phyloP scores from a whole-genome alignment of 768 basidiomycete species.

The Calvatia gigantea region DNA sequence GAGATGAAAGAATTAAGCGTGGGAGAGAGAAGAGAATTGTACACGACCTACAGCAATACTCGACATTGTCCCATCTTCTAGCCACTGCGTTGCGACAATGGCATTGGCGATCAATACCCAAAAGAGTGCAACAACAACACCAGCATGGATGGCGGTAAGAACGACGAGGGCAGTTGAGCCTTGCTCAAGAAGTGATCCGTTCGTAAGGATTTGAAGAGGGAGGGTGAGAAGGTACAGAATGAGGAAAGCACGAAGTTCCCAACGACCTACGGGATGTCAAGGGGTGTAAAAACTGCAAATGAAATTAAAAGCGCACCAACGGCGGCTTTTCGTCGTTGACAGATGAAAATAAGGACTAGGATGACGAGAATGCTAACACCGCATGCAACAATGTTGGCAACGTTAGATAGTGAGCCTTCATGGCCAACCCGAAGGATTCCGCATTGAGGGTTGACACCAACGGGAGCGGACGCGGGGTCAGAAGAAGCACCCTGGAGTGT shows the following conservation, averaged over 20 bases:
- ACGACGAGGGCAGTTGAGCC: conserved; percentile 67
- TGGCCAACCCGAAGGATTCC: conserved; percentile 64
- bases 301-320: conserved; percentile 47
- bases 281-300: not conserved
- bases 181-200: conserved; percentile 75
- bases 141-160: conserved; percentile 77
- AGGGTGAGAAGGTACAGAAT: conserved; percentile 67
- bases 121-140: conserved; percentile 70
- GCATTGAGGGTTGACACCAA: conserved; percentile 81
- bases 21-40: not conserved
- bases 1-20: not conserved
- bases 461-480: conserved; percentile 54
- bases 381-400: conserved; percentile 83
- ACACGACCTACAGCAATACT: conserved; percentile 56
- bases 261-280: conserved; percentile 40
- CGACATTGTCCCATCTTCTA: conserved; percentile 85
- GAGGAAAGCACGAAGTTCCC: conserved; percentile 70
- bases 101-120: conserved; percentile 78
- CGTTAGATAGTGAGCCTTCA: conserved; percentile 68
- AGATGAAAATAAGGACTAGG: conserved; percentile 51
- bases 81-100: conserved; percentile 80
- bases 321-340: conserved; percentile 75
- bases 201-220: conserved; percentile 77
- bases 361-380: conserved; percentile 66
- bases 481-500: conserved; percentile 39